Percentiles rank a stretch among this genome's conserved stretches.
Evolutionary conservation across 176 grass and related monocot species (phyloP).

Genomic region (Guadua angustifolia): DNA sequence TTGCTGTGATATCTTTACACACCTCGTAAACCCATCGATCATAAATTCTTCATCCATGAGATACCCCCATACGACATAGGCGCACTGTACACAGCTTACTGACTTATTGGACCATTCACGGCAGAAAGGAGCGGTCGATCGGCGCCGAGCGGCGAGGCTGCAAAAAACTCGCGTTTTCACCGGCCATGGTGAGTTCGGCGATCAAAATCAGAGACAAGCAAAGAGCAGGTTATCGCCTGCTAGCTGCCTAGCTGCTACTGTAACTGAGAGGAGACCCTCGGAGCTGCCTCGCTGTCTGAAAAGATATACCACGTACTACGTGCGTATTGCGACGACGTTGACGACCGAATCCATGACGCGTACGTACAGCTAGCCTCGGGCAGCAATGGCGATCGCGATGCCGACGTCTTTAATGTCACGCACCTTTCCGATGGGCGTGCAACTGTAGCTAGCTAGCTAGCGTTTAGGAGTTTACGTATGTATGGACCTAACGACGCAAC

Average conservation of each 20-base stretch:
- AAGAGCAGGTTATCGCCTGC: not conserved
- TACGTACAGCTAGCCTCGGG: not conserved
- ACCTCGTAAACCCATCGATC: not conserved
- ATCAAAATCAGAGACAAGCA: constrained; percentile 15
- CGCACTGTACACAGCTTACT: constrained; percentile 34
- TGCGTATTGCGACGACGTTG: not conserved
- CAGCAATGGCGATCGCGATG: not conserved
- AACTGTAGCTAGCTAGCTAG: not conserved
- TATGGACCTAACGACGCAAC: constrained; percentile 2
- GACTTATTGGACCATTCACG: constrained; percentile 10
- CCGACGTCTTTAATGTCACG: not conserved
- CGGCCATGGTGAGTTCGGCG: constrained; percentile 3
- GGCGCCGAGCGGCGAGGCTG: not conserved
- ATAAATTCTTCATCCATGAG: constrained; percentile 33
- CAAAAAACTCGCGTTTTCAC: not conserved
- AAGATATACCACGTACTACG: not conserved
- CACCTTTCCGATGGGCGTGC: not conserved
- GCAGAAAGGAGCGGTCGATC: not conserved
- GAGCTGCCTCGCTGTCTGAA: constrained; percentile 33
- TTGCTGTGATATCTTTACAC: constrained; percentile 29
- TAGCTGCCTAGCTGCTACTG: not conserved
- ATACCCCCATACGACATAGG: constrained; percentile 13
- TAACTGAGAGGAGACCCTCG: constrained; percentile 28
- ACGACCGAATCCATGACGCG: not conserved
- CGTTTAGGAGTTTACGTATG: too few relatives aligned